Evolutionary conservation across 2,329 filamentous ascomycete genomes (phyloP).

Genomic region (Lithohypha guttulata): DNA sequence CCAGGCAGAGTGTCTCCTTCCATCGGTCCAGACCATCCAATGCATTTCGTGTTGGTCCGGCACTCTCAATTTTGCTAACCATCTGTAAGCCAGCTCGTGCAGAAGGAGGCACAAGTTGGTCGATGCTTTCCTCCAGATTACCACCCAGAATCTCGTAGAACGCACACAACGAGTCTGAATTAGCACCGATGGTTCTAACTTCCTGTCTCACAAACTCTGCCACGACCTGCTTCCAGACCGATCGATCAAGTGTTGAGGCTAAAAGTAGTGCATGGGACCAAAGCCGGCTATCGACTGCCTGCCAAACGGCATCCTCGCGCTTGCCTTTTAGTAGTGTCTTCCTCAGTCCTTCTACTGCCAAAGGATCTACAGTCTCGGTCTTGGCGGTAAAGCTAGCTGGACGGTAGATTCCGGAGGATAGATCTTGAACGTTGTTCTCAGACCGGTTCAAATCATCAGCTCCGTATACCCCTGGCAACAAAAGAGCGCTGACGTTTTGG

Average conservation of each 20-base stretch:
- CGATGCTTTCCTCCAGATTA: slow-evolving; percentile 86
- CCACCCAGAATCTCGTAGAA: slow-evolving; percentile 90
- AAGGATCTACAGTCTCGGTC: slow-evolving; percentile 58
- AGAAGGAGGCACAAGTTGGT: slow-evolving; percentile 87
- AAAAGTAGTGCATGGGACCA: slow-evolving; percentile 97
- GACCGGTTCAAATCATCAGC: slow-evolving; percentile 17
- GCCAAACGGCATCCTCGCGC: slow-evolving; percentile 84
- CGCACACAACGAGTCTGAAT: slow-evolving; percentile 78
- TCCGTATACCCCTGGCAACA: slow-evolving; percentile 48
- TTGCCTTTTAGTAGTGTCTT: slow-evolving; percentile 67
- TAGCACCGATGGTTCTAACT: slow-evolving; percentile 68
- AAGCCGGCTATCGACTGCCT: slow-evolving; percentile 79
- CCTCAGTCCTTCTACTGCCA: slow-evolving; percentile 61
- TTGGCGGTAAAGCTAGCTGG: slow-evolving; percentile 31
- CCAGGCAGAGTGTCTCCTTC: slow-evolving; percentile 77
- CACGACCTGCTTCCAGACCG: slow-evolving; percentile 80
- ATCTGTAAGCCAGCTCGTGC: slow-evolving; percentile 87
- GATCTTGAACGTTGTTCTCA: slow-evolving; percentile 29
- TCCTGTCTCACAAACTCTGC: slow-evolving; percentile 95
- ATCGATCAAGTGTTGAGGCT: slow-evolving; percentile 62
- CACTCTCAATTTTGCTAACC: slow-evolving; percentile 60
- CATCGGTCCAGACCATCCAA: slow-evolving; percentile 84
- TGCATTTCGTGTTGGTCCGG: slow-evolving; percentile 56
- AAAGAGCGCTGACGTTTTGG: slow-evolving; percentile 61
- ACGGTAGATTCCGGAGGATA: slow-evolving; percentile 32